Conservation (phyloP, 1,284 basidiomycete species). For the Rhizopogon parksii region DNA sequence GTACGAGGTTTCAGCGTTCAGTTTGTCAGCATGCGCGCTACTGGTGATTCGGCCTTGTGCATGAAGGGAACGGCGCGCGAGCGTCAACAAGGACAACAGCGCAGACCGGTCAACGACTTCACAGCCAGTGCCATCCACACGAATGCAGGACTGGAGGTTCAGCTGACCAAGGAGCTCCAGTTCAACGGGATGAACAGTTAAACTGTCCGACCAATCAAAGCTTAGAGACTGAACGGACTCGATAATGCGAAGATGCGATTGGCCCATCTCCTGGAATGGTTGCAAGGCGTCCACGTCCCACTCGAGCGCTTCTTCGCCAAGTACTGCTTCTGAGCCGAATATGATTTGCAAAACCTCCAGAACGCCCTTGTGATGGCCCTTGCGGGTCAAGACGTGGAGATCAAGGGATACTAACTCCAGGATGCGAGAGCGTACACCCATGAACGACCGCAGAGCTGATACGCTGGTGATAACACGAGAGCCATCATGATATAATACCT, state of each 20-base stretch:
- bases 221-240: slow-evolving; percentile 82
- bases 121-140: slow-evolving; percentile 67
- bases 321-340: slow-evolving; percentile 56
- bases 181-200: slow-evolving; percentile 51
- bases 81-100: slow-evolving; percentile 59
- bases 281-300: slow-evolving; percentile 46
- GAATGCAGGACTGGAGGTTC: slow-evolving; percentile 70
- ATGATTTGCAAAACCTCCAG: slow-evolving; percentile 67
- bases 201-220: slow-evolving; percentile 82
- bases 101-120: slow-evolving; percentile 75
- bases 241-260: slow-evolving; percentile 78
- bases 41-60: slow-evolving; percentile 63
- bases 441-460: slow-evolving; percentile 67
- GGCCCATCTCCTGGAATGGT: slow-evolving; percentile 67
- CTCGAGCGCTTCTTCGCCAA: slow-evolving; percentile 35
- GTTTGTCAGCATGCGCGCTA: slow-evolving; percentile 56
- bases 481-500: slow-evolving; percentile 69
- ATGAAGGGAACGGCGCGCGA: slow-evolving; percentile 57
- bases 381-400: slow-evolving; percentile 78
- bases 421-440: slow-evolving; percentile 79
- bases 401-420: slow-evolving; percentile 87
- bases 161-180: slow-evolving; percentile 66
- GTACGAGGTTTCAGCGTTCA: slow-evolving; percentile 66
- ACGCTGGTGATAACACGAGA: slow-evolving; percentile 70
- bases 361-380: slow-evolving; percentile 66